These are phyloP conservation scores for Picea sitchensis DNA, from an alignment of 75 land plant species.

Conservation along the genomic window DNA sequence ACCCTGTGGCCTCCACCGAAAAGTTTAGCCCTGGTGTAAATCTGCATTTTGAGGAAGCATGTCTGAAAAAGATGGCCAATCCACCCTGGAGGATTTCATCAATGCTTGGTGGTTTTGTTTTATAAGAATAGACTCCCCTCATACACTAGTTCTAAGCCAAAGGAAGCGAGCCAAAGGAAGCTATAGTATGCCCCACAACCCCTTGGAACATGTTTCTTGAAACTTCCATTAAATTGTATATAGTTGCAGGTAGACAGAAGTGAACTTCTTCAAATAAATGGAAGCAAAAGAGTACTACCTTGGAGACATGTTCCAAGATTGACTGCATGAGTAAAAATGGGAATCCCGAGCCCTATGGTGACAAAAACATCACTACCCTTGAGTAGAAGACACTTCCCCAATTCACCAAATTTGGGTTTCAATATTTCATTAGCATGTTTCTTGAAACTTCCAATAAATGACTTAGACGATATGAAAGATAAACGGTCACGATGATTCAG, in stretches of 20 bases:
- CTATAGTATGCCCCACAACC: not conserved
- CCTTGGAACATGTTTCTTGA: not conserved
- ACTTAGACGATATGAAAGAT: no score
- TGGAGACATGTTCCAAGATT: conserved; percentile 96
- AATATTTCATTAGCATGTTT: conserved; percentile 53
- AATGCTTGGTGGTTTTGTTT: no score
- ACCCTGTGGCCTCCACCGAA: no score
- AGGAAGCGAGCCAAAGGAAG: not conserved
- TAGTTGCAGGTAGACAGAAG: not conserved
- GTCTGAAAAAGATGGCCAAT: no score
- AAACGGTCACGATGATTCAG: no score
- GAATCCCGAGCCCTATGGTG: conserved; percentile 65
- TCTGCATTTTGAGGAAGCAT: no score
- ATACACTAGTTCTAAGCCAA: not conserved
- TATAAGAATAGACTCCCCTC: not conserved
- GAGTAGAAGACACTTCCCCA: conserved; percentile 84
- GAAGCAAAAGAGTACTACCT: conserved; percentile 39
- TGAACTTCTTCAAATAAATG: not conserved
- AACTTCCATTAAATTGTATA: not conserved
- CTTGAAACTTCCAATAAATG: no score
- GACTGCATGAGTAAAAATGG: conserved; percentile 73
- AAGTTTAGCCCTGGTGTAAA: no score
- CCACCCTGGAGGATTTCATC: no score
- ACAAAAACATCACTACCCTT: conserved; percentile 84
- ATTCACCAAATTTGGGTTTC: conserved; percentile 91